phyloP scores from a whole-genome alignment of 2,329 filamentous ascomycete genomes.

The Fusarium virguliforme region DNA sequence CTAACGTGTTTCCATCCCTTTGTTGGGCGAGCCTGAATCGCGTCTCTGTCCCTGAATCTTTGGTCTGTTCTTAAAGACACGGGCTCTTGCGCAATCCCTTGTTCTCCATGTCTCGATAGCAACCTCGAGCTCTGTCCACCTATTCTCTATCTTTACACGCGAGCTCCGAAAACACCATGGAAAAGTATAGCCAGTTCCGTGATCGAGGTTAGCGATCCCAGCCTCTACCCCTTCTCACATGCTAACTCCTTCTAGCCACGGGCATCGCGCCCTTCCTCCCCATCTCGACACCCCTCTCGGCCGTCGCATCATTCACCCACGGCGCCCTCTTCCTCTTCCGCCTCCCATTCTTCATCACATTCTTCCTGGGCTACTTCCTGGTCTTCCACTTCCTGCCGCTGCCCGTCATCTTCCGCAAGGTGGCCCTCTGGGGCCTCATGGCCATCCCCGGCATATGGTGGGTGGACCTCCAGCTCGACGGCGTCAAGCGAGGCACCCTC shows the following conservation, averaged over 20 bases:
- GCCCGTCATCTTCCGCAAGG: slow-evolving; percentile 78
- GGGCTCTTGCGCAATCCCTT: slow-evolving; percentile 20
- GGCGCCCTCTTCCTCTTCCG: slow-evolving; percentile 84
- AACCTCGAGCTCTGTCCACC: slow-evolving; percentile 20
- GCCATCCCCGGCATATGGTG: slow-evolving; percentile 96
- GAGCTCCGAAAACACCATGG: slow-evolving; percentile 71
- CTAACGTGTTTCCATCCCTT: slow-evolving; percentile 25
- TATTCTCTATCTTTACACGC: slow-evolving; percentile 33
- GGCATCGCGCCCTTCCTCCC: slow-evolving; percentile 97
- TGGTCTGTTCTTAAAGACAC: slow-evolving; percentile 18
- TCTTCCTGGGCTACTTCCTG: slow-evolving; percentile 81
- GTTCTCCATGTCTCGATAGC: slow-evolving; percentile 48
- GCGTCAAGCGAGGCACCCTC: slow-evolving; percentile 91
- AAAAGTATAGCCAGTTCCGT: slow-evolving; percentile 94
- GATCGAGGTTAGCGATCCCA: slow-evolving; percentile 78
- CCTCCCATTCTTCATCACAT: slow-evolving; percentile 81
- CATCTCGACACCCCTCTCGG: slow-evolving; percentile 75
- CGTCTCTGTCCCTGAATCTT: background rate
- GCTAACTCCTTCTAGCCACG: slow-evolving; percentile 74
- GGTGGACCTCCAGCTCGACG: slow-evolving; percentile 98
- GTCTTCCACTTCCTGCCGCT: slow-evolving; percentile 86
- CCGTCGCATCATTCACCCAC: slow-evolving; percentile 76
- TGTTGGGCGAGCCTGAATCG: slow-evolving; percentile 17
- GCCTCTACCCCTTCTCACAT: slow-evolving; percentile 25
- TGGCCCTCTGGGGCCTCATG: slow-evolving; percentile 88